Conservation (phyloP, 371 early-diverging fungal species). For the Apophysomyces elegans region DNA sequence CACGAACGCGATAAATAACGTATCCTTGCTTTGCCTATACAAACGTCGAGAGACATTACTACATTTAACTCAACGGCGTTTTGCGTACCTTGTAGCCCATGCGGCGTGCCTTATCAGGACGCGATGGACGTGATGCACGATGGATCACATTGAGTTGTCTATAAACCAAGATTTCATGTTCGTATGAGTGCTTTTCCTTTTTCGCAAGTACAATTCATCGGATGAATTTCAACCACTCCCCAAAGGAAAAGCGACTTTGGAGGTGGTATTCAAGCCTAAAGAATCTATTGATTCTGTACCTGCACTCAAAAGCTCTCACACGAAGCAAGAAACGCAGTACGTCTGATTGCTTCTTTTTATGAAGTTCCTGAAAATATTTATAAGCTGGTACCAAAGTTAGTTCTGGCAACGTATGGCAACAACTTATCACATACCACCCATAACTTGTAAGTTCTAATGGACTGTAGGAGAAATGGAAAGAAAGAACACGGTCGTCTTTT, state of each 20-base stretch:
- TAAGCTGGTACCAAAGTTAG: conserved; percentile 54
- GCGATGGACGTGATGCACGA: conserved; percentile 97
- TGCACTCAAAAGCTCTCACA: conserved; percentile 98
- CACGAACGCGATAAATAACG: conserved; percentile 97
- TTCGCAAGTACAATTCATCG: conserved; percentile 19
- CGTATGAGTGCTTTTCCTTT: conserved; percentile 14
- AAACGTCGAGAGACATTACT: background rate
- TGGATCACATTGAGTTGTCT: conserved; percentile 97
- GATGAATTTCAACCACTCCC: conserved; percentile 22
- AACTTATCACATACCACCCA: conserved; percentile 1
- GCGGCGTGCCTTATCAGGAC: conserved; percentile 99
- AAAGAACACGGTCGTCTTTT: background rate
- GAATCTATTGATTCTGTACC: conserved; percentile 32
- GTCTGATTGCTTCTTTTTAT: conserved; percentile 99
- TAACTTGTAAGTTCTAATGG: background rate
- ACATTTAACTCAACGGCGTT: background rate
- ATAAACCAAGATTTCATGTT: conserved; percentile 8
- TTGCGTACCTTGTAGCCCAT: conserved; percentile 92
- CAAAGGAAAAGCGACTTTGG: conserved; percentile 11
- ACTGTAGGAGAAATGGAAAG: background rate
- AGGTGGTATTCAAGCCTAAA: conserved; percentile 24
- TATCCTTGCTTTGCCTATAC: conserved; percentile 97
- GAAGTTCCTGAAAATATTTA: conserved; percentile 97
- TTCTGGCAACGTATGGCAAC: background rate
- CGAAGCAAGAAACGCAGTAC: conserved; percentile 98